Percentiles rank a stretch among this genome's conserved stretches.
These are phyloP conservation scores for Coniferiporia sulphurascens DNA, from an alignment of 1,284 basidiomycete genomes.

Conservation along the genomic window DNA sequence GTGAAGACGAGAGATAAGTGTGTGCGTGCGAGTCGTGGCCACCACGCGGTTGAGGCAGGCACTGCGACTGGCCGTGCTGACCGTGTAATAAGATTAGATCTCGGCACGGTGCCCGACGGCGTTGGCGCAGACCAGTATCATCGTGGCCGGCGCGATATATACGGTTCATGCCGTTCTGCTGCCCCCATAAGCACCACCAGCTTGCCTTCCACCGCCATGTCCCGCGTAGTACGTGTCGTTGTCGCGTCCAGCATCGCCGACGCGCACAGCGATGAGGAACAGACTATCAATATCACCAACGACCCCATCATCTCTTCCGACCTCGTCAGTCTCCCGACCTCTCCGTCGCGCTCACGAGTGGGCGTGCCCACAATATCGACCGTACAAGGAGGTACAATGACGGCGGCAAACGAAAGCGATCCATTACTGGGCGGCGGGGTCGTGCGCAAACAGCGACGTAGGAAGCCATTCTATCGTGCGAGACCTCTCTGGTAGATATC, in stretches of 20 bases:
- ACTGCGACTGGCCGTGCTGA: too few species aligned
- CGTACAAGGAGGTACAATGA: not conserved
- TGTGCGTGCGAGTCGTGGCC: not conserved
- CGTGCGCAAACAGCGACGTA: constrained; percentile 21
- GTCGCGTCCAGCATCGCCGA: not conserved
- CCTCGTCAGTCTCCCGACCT: constrained; percentile 9
- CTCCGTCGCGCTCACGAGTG: constrained; percentile 12
- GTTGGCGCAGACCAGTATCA: not conserved
- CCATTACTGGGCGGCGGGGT: constrained; percentile 27
- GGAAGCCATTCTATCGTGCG: constrained; percentile 64
- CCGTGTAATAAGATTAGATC: not conserved
- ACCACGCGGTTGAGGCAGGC: not conserved
- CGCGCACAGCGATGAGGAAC: not conserved
- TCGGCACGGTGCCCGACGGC: constrained; percentile 1
- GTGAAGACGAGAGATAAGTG: not conserved
- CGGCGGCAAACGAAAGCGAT: constrained; percentile 24
- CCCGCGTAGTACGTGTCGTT: not conserved
- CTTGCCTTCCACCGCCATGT: constrained; percentile 1
- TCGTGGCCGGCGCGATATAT: not conserved
- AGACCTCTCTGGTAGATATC: constrained; percentile 52
- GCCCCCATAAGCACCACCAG: not conserved
- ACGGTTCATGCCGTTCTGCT: not conserved
- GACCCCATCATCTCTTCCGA: constrained; percentile 15
- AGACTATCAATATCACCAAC: not conserved
- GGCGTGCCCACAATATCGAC: not conserved